Evolutionary conservation across 2,329 filamentous ascomycete genomes (phyloP).

Genomic region (Ophiosphaerella narmari): DNA sequence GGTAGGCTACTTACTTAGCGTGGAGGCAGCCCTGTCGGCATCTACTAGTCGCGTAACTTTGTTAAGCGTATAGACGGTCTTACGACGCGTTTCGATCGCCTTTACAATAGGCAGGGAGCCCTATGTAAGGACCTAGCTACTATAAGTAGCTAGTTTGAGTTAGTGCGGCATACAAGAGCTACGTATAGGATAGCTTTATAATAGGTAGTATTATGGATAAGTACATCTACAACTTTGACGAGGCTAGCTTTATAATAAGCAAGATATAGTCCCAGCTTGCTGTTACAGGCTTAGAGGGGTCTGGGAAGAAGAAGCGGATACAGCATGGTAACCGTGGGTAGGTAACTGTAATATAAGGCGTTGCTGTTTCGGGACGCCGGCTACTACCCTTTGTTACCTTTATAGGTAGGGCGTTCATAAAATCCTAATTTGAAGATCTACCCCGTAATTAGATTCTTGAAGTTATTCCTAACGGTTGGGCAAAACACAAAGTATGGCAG

Average conservation of each 20-base stretch:
- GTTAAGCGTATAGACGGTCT: too few species aligned
- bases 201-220: slow-evolving; percentile 3
- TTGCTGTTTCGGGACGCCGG: slow-evolving; percentile 3
- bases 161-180: too few species aligned
- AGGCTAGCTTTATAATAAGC: slow-evolving; percentile 42
- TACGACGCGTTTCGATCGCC: too few species aligned
- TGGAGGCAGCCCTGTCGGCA: too few species aligned
- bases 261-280: slow-evolving; percentile 30
- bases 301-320: slow-evolving; percentile 16
- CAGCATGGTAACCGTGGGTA: slow-evolving; percentile 36
- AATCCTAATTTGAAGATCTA: slow-evolving; percentile 9
- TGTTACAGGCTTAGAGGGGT: slow-evolving; percentile 26
- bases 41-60: too few species aligned
- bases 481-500: slow-evolving; percentile 17
- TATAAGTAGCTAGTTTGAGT: too few species aligned
- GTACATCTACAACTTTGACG: slow-evolving; percentile 26
- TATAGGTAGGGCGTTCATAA: slow-evolving; percentile 11
- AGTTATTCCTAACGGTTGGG: slow-evolving; percentile 41
- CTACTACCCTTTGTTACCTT: slow-evolving; percentile 25
- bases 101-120: too few species aligned
- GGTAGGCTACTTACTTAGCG: too few species aligned
- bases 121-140: too few species aligned
- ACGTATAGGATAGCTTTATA: too few species aligned
- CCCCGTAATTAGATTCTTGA: slow-evolving; percentile 32
- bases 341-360: slow-evolving; percentile 24